Evolutionary conservation across 176 grass and related monocot genomes (phyloP), one percentile per base, ranked within the genome.

Genomic region (Oryza punctata): DNA sequence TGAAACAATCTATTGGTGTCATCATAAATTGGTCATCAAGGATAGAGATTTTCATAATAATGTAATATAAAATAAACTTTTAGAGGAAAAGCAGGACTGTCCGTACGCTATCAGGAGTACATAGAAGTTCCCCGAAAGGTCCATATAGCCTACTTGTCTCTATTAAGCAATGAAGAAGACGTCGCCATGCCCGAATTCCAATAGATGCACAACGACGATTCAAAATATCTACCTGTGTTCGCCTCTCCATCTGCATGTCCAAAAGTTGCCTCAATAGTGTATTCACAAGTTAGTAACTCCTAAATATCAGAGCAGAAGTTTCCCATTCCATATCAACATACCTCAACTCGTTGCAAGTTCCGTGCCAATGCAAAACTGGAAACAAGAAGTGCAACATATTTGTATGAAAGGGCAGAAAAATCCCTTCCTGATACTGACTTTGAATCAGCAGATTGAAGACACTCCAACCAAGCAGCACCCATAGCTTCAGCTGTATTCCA

Each of bases 401-500:
- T 92, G 82, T 95, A 95, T 10, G 90, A 90, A 68, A 92, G 85
- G 8, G 90, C 85, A 69, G 90, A 95, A 78, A 92, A 89, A 82
- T 95, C 93, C 75, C 87, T 95, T 59, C 90, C 93, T 28, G 87
- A 90, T 9, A 95, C 85, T 45, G 66, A 80, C 70, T 94, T 92
- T 85, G 90, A 88, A 84, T 95, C 88, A 66, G 79, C 75, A 28
- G 85, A 88, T 49, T 95, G 90, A 64, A 95, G 69, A 76, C 93
- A 95, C 70, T 95, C 93, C 78, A 85, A 88, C 93, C 93, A 95
- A 60, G 93, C 93, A 79, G 90, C 90, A 78, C 85, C 85, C 93
- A 95, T 95, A 63, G 93, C 93, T 84, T 95, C 93, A 82, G 88
- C 83, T 54, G 89, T 84, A 80, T 92, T 95, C 90, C 93, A 95